Evolutionary conservation across 768 basidiomycete genomes (phyloP), one percentile per base, ranked within the genome.

Genomic region (Russula brevipes): DNA sequence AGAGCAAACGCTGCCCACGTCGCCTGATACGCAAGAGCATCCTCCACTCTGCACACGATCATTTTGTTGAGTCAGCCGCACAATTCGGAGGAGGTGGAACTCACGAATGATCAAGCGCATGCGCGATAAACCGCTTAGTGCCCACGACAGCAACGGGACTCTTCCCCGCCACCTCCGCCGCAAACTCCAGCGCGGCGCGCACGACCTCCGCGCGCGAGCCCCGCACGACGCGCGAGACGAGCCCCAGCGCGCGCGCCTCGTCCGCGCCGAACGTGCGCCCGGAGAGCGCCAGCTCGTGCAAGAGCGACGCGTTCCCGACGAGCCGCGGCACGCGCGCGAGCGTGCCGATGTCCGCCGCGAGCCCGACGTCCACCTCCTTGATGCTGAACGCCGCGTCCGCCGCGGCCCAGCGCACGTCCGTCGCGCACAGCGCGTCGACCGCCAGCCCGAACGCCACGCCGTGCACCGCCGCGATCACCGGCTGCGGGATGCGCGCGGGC

Each of bases 261-360:
- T 71, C 68, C 0, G 88, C 83, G 3, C 78, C 77, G 73, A 97
- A 96, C n/a, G 74, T 72, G 3, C 89, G 79, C 1, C 82, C 86
- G 0, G 90, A 90, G 68, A 90, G 85, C 0, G 90, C 86, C 12
- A 94, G 78, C 71, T 96, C 94, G 52, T 83, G 80, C 2, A 85
- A 75, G 12, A 88, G 78, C 2, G 87, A 89, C 35, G 83, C 79
- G 73, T 92, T 94, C 0, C 85, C 90, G 0, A 82, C 81, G 51
- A 90, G 79, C 69, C 91, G 90, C 0, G 89, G 91, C 6, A 95
- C 76, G 55, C 86, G 85, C 1, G 93, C 89, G 6, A 96, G 82
- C 0, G 91, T 85, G 0, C 94, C 94, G 45, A 94, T 85, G 70
- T 95, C 94, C 0, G 94, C 87, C 2, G 94, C 93, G 0, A 96